A percentile compares a stretch with the other conserved stretches of the same genome.
Evolutionary conservation across 805 yeast genomes (phyloP).

Genomic region (Cyberlindnera subsufficiens): DNA sequence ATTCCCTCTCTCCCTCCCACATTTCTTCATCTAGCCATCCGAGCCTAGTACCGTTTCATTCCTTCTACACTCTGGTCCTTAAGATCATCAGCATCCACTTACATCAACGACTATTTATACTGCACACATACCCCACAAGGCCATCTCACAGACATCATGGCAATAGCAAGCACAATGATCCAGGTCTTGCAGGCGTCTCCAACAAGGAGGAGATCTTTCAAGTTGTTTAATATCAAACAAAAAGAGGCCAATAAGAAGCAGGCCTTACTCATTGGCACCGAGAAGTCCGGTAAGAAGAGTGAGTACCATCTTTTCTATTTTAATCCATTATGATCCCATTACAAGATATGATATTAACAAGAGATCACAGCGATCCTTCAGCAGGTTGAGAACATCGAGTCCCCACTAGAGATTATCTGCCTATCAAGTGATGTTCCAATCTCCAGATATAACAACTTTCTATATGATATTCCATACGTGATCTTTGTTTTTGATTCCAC

Average conservation of each 20-base stretch:
- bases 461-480: slow-evolving; percentile 13
- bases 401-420: slow-evolving; percentile 15
- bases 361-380: slow-evolving; percentile 8
- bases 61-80: too few relatives aligned
- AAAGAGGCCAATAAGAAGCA: neutral
- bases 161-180: slow-evolving; percentile 5
- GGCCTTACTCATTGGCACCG: slow-evolving; percentile 16
- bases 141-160: neutral
- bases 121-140: neutral
- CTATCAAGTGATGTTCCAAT: slow-evolving; percentile 16
- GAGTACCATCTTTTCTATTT: neutral
- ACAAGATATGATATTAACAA: slow-evolving; percentile 2
- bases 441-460: slow-evolving; percentile 15
- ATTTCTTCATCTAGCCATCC: too few relatives aligned
- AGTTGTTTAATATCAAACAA: slow-evolving; percentile 2
- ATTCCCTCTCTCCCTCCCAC: too few relatives aligned
- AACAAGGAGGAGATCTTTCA: slow-evolving; percentile 5
- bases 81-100: too few relatives aligned
- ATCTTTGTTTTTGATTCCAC: slow-evolving; percentile 20
- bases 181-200: slow-evolving; percentile 17
- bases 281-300: slow-evolving; percentile 16
- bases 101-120: too few relatives aligned
- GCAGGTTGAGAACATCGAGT: slow-evolving; percentile 7
- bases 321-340: neutral
- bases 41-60: too few relatives aligned